A percentile compares a stretch with the other conserved stretches of the same genome.
phyloP scores from a whole-genome alignment of 2,329 filamentous ascomycete genomes.

The Reticulascus tulasneorum region DNA sequence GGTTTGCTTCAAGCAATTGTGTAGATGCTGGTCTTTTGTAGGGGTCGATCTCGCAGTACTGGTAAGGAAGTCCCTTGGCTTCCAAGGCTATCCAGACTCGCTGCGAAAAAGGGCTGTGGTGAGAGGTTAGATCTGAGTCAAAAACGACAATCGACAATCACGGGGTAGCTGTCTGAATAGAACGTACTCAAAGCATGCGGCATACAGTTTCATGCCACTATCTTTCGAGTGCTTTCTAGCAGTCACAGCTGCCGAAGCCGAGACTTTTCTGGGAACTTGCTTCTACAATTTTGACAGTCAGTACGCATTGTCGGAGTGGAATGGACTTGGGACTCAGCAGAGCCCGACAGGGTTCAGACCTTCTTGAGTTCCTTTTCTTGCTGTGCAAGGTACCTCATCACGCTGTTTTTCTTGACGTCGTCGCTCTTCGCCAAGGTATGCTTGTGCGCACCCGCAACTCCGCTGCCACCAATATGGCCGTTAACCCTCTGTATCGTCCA shows the following conservation, averaged over 20 bases:
- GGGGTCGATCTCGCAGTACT: conserved; percentile 83
- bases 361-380: conserved; percentile 64
- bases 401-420: conserved; percentile 76
- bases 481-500: conserved; percentile 78
- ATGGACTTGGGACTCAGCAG: conserved; percentile 43
- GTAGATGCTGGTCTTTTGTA: conserved; percentile 61
- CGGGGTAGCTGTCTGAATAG: conserved; percentile 9
- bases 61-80: conserved; percentile 71
- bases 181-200: conserved; percentile 75
- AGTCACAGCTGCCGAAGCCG: conserved; percentile 65
- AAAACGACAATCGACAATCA: conserved; percentile 58
- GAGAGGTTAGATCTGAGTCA: conserved; percentile 29
- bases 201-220: conserved; percentile 70
- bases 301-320: background rate
- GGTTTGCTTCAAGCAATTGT: conserved; percentile 68
- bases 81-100: conserved; percentile 88
- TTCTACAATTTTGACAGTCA: conserved; percentile 3
- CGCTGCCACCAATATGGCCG: conserved; percentile 67
- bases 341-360: conserved; percentile 67
- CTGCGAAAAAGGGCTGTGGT: conserved; percentile 80
- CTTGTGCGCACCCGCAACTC: conserved; percentile 67
- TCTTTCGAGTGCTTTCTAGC: conserved; percentile 68
- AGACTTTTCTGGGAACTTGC: conserved; percentile 54
- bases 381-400: conserved; percentile 62
- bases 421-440: conserved; percentile 72